Evolutionary conservation across 2,329 filamentous ascomycete species (phyloP), one percentile per base, ranked within the genome.

Genomic region (Allantophomopsis cytisporea): DNA sequence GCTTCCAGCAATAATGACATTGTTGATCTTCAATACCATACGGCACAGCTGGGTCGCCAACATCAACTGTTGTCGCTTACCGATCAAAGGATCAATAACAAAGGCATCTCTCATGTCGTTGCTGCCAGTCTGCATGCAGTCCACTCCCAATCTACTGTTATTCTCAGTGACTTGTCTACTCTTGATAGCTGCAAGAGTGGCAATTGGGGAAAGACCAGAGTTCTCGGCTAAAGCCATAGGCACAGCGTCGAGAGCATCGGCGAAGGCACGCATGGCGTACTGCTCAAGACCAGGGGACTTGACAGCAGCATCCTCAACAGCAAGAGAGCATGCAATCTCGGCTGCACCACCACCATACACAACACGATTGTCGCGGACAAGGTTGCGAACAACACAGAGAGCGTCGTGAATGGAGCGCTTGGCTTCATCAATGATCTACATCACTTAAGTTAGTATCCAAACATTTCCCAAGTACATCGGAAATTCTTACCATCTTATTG

Each of bases 81-180:
- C 91, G 59, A 98, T 98, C 56, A 98, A 68, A 39, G 91, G 93
- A 58, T 98, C 91, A 58, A 98, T 96, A 49, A 95, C 91, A 62
- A 98, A 98, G 49, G 91, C 84, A 51, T 94, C 80, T 67, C 83
- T 88, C 91, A 98, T 98, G 64, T 96, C 80, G 63, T 95, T 96
- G 67, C 73, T 87, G 50, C 91, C 91, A 30, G 78, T 82, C 60
- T 84, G 77, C 91, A 98, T 96, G 71, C 93, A 98, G 68, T 98
- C 91, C 35, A 98, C 89, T 50, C 91, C 91, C 45, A 96, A 70
- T 50, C 78, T 77, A 51, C 74, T 68, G 60, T 80, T 80, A 54
- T 79, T 74, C 64, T 84, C 82, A 70, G 89, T 94, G 53, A 93
- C 83, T 65, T 98, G 91, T 64, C 93, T 80, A 52, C 86, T 93